Percentiles rank a stretch among this genome's conserved stretches.
Conservation (phyloP, 2,329 filamentous ascomycete species). For the Aspergillus awamori region DNA sequence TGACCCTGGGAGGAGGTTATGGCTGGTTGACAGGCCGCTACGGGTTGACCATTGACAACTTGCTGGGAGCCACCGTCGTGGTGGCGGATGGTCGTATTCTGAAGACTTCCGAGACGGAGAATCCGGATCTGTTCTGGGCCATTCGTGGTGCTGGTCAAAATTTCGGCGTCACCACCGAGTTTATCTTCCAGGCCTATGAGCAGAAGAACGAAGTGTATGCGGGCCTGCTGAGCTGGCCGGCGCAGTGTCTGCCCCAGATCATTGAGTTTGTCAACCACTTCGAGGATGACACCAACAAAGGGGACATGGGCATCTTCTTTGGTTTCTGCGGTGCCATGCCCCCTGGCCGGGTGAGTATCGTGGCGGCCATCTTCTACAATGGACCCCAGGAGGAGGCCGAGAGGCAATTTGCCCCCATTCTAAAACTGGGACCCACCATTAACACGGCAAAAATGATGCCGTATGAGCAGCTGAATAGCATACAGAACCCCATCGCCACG, state of each 20-base stretch:
- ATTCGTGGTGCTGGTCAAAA: slow-evolving; percentile 47
- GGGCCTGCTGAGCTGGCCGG: slow-evolving; percentile 33
- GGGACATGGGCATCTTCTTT: slow-evolving; percentile 12
- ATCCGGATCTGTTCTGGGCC: slow-evolving; percentile 54
- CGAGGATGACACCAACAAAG: slow-evolving; percentile 2
- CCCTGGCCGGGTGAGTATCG: slow-evolving; percentile 11
- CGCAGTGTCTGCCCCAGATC: slow-evolving; percentile 29
- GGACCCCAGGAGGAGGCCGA: slow-evolving; percentile 8
- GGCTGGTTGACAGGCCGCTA: slow-evolving; percentile 57
- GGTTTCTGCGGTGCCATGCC: slow-evolving; percentile 9
- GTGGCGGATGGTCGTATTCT: slow-evolving; percentile 41
- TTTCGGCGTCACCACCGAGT: slow-evolving; percentile 49
- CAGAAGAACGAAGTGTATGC: slow-evolving; percentile 38
- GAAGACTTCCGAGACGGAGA: slow-evolving; percentile 42
- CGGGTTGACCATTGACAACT: slow-evolving; percentile 57
- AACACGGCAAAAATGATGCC: slow-evolving; percentile 12
- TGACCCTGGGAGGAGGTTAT: slow-evolving; percentile 62
- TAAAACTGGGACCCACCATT: slow-evolving; percentile 2
- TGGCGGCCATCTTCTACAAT: slow-evolving; percentile 22
- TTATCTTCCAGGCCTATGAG: slow-evolving; percentile 41
- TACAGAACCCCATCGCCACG: slow-evolving; percentile 6
- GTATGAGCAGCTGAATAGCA: slow-evolving; percentile 13
- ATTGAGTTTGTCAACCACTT: slow-evolving; percentile 21
- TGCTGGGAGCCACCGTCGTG: slow-evolving; percentile 43
- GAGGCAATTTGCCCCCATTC: slow-evolving; percentile 12